phyloP scores from a whole-genome alignment of 2,329 filamentous ascomycete genomes.

The Amesomyces nigricolor region DNA sequence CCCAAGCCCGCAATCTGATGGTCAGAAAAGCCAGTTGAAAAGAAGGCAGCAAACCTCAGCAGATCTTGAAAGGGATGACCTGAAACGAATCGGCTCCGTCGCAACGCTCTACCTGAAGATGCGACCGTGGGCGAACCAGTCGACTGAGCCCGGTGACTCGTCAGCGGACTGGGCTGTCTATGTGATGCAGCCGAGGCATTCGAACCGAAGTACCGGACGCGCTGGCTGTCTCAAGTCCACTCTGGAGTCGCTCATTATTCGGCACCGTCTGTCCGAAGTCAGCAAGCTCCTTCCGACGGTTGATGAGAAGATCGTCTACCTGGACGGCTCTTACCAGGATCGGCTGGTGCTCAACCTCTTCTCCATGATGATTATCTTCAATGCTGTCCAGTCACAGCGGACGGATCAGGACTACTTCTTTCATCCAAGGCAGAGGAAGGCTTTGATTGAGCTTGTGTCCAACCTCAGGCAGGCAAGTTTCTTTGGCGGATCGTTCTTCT shows the following conservation, averaged over 20 bases:
- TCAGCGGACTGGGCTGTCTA: constrained; percentile 67
- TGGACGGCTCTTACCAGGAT: constrained; percentile 81
- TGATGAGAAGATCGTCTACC: constrained; percentile 62
- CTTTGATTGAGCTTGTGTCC: constrained; percentile 61
- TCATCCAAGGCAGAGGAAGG: constrained; percentile 64
- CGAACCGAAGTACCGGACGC: constrained; percentile 48
- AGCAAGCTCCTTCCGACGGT: constrained; percentile 64
- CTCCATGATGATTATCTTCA: constrained; percentile 75
- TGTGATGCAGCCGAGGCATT: constrained; percentile 55
- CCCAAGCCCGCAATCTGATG: constrained; percentile 8
- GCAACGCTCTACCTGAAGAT: constrained; percentile 67
- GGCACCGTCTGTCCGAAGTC: constrained; percentile 70
- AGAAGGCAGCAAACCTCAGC: constrained; percentile 32
- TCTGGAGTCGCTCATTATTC: constrained; percentile 73
- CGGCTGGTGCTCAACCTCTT: constrained; percentile 80
- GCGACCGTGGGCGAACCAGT: constrained; percentile 69
- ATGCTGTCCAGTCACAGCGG: constrained; percentile 81
- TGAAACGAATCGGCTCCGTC: constrained; percentile 61
- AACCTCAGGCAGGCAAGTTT: constrained; percentile 83
- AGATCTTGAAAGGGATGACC: constrained; percentile 54
- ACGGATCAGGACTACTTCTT: constrained; percentile 86
- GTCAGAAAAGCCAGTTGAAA: not conserved
- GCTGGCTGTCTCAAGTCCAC: constrained; percentile 60
- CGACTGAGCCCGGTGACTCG: constrained; percentile 47
- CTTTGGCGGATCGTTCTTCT: constrained; percentile 75